Evolutionary conservation across 2,329 filamentous ascomycete genomes (phyloP), one percentile per base, ranked within the genome.

Genomic region (Penicillium fuscoglaucum): DNA sequence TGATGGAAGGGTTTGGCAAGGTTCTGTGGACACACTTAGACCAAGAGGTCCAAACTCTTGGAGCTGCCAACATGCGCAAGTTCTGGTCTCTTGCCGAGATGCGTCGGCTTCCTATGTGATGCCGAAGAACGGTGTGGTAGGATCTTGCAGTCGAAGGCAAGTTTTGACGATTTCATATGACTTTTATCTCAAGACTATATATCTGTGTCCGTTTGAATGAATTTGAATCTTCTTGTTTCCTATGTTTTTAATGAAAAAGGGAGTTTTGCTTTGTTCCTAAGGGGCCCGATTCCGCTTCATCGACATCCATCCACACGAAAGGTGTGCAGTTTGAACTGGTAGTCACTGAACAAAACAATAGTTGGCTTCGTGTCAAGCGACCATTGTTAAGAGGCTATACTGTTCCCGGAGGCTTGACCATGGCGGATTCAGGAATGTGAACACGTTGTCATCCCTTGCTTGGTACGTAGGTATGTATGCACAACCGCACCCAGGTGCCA

Each of bases 1-100:
- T 90, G 68, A 87, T 96, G 86, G 90, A 96, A 73, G 74, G 74
- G 5, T 96, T 93, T 84, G 90, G 90, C 12, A 79, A 80, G 10
- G 90, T 96, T 62, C 73, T 96, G 49, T 93, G 91, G 90, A 79
- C 78, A 69, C 92, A 96, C 80, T 77, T 96, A 60, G 90, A 95
- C 68, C 87, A 93, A 67, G 92, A 96, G 80, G 91, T 96, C 8
- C 79, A 81, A 73, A 84, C 89, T 64, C 74, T 96, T 33, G 85
- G 88, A 2, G 91, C 91, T 45, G 90, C 95, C 74, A 96, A 93
- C 72, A 96, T 96, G 92, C 82, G 90, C 66, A 85, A 81, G 74
- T 92, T 90, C 74, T 96, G 90, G 90, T 89, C 81, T 0, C 66
- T 86, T 60, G 85, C 90, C 47, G 92, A 96, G 80, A 87, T 96